Evolutionary conservation across 352 stramenopile species (phyloP).

Genomic region (Saprolegnia parasitica): DNA sequence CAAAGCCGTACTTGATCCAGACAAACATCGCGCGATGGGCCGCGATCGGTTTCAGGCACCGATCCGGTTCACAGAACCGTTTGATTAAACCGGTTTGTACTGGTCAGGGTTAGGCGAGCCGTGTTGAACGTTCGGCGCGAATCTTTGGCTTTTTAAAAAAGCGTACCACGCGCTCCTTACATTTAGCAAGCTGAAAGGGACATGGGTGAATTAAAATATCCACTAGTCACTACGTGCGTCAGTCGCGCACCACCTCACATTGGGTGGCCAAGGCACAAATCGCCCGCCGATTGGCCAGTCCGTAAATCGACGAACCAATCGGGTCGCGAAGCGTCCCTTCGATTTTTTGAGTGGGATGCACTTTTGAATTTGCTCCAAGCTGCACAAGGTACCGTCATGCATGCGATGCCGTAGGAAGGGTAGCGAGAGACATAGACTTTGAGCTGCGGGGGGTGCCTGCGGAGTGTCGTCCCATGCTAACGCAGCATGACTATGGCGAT

Average conservation of each 20-base stretch:
- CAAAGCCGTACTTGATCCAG: conserved; percentile 80
- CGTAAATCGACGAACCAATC: conserved; percentile 5
- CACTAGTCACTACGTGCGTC: neutral
- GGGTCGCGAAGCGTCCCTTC: neutral
- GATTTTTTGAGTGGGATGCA: neutral
- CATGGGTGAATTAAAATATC: neutral
- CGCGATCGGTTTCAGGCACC: neutral
- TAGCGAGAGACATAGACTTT: neutral
- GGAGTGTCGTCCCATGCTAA: conserved; percentile 42
- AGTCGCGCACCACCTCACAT: neutral
- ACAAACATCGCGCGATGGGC: conserved; percentile 49
- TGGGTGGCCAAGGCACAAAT: neutral
- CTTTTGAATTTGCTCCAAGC: conserved; percentile 21
- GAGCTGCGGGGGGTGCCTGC: conserved; percentile 59
- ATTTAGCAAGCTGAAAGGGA: neutral
- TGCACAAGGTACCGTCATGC: conserved; percentile 14
- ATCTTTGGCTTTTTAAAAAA: neutral
- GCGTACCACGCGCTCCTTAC: no score
- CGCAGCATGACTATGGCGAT: conserved; percentile 28
- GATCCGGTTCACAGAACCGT: neutral
- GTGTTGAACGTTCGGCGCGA: neutral
- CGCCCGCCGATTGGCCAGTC: neutral
- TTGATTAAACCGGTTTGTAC: neutral
- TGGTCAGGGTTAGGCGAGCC: neutral
- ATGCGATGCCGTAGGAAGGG: neutral